phyloP scores from a whole-genome alignment of 768 basidiomycete species.

The Amylocystis lapponica region DNA sequence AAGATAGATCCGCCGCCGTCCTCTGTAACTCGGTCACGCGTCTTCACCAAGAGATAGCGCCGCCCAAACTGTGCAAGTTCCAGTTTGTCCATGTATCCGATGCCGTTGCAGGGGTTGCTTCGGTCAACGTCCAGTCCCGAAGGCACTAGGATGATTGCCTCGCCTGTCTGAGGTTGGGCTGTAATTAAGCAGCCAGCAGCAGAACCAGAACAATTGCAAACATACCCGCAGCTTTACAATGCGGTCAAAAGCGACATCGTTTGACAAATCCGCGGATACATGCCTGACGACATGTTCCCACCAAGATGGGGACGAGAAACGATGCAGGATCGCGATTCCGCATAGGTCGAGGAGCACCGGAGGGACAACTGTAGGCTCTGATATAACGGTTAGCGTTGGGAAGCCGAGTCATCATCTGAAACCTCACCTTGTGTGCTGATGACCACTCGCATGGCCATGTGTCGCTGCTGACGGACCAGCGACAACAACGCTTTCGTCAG shows the following conservation, averaged over 20 bases:
- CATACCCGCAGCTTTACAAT: conserved; percentile 61
- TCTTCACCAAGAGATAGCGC: conserved; percentile 10
- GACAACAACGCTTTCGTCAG: conserved; percentile 54
- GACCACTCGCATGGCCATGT: conserved; percentile 65
- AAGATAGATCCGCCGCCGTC: conserved; percentile 16
- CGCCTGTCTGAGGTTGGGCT: conserved; percentile 47
- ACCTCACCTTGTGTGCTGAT: conserved; percentile 66
- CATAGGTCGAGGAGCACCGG: conserved; percentile 63
- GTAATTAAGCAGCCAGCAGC: not conserved
- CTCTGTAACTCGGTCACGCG: conserved; percentile 10
- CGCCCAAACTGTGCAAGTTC: conserved; percentile 16
- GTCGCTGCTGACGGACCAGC: conserved; percentile 64
- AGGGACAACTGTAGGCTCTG: conserved; percentile 72
- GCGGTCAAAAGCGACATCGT: conserved; percentile 53
- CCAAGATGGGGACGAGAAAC: conserved; percentile 75
- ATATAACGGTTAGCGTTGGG: not conserved
- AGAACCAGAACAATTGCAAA: not conserved
- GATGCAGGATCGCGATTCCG: conserved; percentile 57
- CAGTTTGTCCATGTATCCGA: not conserved
- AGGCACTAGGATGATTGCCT: conserved; percentile 65
- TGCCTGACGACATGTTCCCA: conserved; percentile 66
- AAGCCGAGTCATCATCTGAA: not conserved
- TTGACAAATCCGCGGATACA: conserved; percentile 55
- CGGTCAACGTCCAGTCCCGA: conserved; percentile 32
- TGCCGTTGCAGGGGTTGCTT: conserved; percentile 19